These are phyloP conservation scores for Amphibolis antarctica DNA, from an alignment of 106 monocot genomes.

Conservation along the genomic window DNA sequence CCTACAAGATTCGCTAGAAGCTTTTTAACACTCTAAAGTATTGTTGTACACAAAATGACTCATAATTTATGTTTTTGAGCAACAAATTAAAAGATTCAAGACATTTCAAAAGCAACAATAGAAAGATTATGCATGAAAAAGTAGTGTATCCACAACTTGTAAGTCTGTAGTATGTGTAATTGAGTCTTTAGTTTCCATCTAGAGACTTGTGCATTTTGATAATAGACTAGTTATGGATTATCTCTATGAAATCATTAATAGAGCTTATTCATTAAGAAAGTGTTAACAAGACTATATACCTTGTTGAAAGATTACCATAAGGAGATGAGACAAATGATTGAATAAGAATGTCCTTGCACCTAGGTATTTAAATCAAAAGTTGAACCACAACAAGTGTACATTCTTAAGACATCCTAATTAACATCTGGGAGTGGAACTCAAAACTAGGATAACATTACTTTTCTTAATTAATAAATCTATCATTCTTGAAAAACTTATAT, in stretches of 20 bases:
- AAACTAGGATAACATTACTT: no score
- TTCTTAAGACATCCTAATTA: background rate
- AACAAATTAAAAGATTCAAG: background rate
- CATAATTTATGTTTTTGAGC: background rate
- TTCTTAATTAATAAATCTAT: no score
- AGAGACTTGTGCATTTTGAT: background rate
- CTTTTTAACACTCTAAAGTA: background rate
- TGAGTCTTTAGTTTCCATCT: background rate
- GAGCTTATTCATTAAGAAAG: background rate
- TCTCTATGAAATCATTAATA: background rate
- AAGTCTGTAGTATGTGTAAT: background rate
- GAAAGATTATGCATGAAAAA: background rate
- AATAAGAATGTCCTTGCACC: background rate
- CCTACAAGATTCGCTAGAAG: background rate
- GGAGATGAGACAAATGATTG: background rate
- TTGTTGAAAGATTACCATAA: background rate
- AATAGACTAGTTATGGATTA: background rate
- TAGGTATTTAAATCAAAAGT: background rate
- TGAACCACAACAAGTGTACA: background rate
- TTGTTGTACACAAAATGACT: slow-evolving; percentile 1
- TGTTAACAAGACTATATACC: background rate
- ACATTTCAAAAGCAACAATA: background rate
- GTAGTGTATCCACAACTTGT: background rate
- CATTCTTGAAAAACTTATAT: no score
- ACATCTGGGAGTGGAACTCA: no score